A percentile compares a stretch with the other conserved stretches of the same genome.
Conservation (phyloP, 2,329 filamentous ascomycete species). For the Arthrobotrys sphaeroides region DNA sequence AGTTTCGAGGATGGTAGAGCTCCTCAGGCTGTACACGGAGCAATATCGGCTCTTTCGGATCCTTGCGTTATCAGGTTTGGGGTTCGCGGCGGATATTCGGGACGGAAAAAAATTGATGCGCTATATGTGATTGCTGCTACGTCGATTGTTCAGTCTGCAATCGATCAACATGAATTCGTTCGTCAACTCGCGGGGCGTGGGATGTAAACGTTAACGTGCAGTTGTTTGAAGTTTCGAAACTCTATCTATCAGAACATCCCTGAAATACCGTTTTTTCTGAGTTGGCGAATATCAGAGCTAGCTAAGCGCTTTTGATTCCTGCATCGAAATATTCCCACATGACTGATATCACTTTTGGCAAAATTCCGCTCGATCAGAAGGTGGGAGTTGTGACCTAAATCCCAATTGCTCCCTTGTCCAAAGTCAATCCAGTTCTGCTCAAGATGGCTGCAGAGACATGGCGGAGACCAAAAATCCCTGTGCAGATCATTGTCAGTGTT, state of each 20-base stretch:
- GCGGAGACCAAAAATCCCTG: slow-evolving; percentile 33
- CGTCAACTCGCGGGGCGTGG: neutral
- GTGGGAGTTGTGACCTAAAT: slow-evolving; percentile 7
- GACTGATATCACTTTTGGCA: slow-evolving; percentile 19
- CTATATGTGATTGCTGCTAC: neutral
- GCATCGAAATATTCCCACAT: slow-evolving; percentile 15
- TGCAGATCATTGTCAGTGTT: slow-evolving; percentile 46
- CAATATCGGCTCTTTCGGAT: slow-evolving; percentile 6
- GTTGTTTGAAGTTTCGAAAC: neutral
- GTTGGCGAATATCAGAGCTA: neutral
- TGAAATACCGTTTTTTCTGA: slow-evolving; percentile 4
- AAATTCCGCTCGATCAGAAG: slow-evolving; percentile 5
- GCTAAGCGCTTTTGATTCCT: neutral
- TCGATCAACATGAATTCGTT: neutral
- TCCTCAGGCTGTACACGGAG: slow-evolving; percentile 2
- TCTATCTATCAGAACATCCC: neutral
- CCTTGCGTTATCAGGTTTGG: neutral
- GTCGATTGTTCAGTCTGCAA: no score
- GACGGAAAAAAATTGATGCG: slow-evolving; percentile 13
- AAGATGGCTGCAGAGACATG: slow-evolving; percentile 18
- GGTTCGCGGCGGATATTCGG: neutral
- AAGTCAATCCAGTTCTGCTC: neutral
- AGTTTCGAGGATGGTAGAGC: neutral
- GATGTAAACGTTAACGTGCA: neutral
- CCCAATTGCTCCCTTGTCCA: slow-evolving; percentile 11